Evolutionary conservation across 768 basidiomycete genomes (phyloP).

Genomic region (Mycena alexandri): DNA sequence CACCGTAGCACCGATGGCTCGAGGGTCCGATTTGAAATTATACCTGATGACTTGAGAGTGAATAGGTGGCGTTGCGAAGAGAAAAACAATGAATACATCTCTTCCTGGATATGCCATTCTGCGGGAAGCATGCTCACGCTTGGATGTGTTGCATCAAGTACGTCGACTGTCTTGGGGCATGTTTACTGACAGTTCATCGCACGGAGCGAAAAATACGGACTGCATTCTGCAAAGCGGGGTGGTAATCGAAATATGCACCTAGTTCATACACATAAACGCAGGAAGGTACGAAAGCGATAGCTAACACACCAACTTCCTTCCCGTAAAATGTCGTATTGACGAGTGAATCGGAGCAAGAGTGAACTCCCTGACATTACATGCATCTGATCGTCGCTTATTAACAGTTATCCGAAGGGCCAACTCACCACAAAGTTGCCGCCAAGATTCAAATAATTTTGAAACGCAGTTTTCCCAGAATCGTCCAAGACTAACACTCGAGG

Average conservation of each 20-base stretch:
- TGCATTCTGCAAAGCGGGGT: constrained; percentile 73
- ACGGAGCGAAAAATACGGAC: constrained; percentile 53
- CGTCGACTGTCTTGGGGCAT: constrained; percentile 64
- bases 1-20: constrained; percentile 70
- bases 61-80: not conserved
- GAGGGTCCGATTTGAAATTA: constrained; percentile 80
- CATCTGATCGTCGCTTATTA: not conserved
- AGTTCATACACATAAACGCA: constrained; percentile 1
- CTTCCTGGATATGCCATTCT: constrained; percentile 67
- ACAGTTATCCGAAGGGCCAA: too few relatives aligned
- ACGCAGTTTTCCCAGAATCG: constrained; percentile 66
- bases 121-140: constrained; percentile 68
- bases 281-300: not conserved
- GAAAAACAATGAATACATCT: constrained; percentile 60
- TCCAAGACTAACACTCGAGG: constrained; percentile 64
- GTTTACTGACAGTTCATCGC: constrained; percentile 28
- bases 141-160: constrained; percentile 70
- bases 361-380: constrained; percentile 58
- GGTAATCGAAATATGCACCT: constrained; percentile 80
- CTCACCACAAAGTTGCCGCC: constrained; percentile 74
- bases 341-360: constrained; percentile 74
- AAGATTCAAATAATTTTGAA: constrained; percentile 72
- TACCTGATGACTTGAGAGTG: constrained; percentile 58
- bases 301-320: constrained; percentile 64
- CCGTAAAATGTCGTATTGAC: constrained; percentile 69